Percentiles rank a stretch among this genome's conserved stretches.
Conservation (phyloP, 305 asterid genomes). For the Andrographis paniculata region DNA sequence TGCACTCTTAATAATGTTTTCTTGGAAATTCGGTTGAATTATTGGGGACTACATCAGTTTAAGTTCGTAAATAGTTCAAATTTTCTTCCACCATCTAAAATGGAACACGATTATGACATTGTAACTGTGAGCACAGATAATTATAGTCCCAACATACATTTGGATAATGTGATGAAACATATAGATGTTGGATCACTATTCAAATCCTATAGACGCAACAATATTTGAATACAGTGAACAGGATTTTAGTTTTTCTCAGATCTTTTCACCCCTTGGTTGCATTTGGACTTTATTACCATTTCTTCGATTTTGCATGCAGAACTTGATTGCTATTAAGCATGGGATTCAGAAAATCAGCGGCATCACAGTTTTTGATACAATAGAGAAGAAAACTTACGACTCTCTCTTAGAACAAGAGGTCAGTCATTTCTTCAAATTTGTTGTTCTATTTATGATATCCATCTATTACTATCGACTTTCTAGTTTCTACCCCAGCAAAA, state of each 20-base stretch:
- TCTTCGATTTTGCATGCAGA: constrained; percentile 39
- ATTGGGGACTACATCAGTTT: background rate
- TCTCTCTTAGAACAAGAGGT: constrained; percentile 84
- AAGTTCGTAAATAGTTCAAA: too few species aligned
- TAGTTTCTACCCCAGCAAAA: too few species aligned
- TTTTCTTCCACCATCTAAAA: background rate
- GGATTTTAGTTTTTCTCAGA: too few species aligned
- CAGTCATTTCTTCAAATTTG: constrained; percentile 17
- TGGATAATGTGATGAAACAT: too few species aligned
- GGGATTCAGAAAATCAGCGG: constrained; percentile 93
- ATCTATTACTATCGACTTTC: background rate
- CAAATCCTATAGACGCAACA: too few species aligned
- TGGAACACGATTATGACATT: background rate
- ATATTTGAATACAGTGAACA: background rate
- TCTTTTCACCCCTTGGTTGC: too few species aligned
- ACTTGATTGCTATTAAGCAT: constrained; percentile 73
- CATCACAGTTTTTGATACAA: constrained; percentile 70
- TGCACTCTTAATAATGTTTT: constrained; percentile 1
- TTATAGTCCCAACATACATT: background rate
- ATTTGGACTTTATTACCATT: background rate
- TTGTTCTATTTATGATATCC: background rate
- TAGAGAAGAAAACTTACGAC: constrained; percentile 74
- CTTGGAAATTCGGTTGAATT: background rate
- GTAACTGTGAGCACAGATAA: background rate
- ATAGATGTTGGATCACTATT: too few species aligned